Percentiles rank a stretch among this genome's conserved stretches.
Conservation (phyloP, 345 rosid species). For the Citrus australasica region DNA sequence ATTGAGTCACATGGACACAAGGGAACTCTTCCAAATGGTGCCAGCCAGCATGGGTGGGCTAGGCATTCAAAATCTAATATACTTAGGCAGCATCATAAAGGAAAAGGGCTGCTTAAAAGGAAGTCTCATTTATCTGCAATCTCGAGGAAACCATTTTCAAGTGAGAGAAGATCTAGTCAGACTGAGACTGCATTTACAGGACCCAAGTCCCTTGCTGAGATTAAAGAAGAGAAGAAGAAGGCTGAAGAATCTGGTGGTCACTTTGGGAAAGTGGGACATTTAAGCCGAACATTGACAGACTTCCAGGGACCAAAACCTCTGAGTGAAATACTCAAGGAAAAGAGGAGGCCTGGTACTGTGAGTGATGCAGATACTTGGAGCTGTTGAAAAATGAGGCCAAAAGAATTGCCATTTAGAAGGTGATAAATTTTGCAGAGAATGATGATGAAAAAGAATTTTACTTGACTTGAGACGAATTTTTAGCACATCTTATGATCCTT, state of each 20-base stretch:
- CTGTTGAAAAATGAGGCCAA: background rate
- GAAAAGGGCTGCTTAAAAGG: constrained; percentile 17
- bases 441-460: background rate
- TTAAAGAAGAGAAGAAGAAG: constrained; percentile 44
- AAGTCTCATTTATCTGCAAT: constrained; percentile 20
- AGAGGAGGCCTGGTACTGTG: constrained; percentile 13
- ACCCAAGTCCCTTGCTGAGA: constrained; percentile 54
- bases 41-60: constrained; percentile 16
- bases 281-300: constrained; percentile 18
- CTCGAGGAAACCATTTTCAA: constrained; percentile 24
- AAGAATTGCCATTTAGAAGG: background rate
- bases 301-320: constrained; percentile 53
- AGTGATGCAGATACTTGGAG: constrained; percentile 7
- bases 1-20: constrained; percentile 19
- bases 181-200: constrained; percentile 35
- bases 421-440: background rate
- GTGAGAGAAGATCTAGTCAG: constrained; percentile 24
- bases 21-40: constrained; percentile 18
- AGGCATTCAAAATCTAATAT: constrained; percentile 14
- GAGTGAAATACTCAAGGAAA: constrained; percentile 54
- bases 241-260: constrained; percentile 17
- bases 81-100: constrained; percentile 21
- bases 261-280: constrained; percentile 6
- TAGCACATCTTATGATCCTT: background rate
- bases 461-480: background rate